Conservation (phyloP, 2,329 filamentous ascomycete species). For the Chaetomium strumarium region DNA sequence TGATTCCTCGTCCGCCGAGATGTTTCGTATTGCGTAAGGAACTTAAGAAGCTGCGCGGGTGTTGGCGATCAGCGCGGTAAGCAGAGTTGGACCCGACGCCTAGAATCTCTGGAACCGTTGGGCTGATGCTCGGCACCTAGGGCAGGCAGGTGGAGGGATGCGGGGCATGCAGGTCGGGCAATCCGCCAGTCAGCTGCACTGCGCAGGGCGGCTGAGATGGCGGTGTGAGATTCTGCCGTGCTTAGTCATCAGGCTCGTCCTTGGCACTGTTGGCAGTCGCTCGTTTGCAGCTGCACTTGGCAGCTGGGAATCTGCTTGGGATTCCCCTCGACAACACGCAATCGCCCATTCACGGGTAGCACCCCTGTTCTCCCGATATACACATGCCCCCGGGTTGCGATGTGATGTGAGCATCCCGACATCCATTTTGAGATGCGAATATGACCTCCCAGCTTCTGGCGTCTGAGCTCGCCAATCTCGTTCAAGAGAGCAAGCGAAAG, state of each 20-base stretch:
- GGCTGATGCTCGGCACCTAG: not conserved
- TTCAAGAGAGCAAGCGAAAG: slow-evolving; percentile 94
- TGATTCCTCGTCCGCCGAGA: slow-evolving; percentile 16
- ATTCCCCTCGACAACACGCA: not conserved
- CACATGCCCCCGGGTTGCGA: not conserved
- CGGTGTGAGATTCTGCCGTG: slow-evolving; percentile 20
- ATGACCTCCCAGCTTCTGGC: slow-evolving; percentile 91
- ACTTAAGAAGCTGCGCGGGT: not conserved
- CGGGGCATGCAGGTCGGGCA: slow-evolving; percentile 4
- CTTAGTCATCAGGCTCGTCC: slow-evolving; percentile 12
- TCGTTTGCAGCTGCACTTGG: not conserved
- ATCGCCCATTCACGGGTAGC: not conserved
- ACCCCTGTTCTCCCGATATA: too few species aligned
- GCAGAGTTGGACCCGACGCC: not conserved
- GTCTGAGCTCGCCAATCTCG: slow-evolving; percentile 81
- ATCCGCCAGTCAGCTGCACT: not conserved
- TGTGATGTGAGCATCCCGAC: not conserved
- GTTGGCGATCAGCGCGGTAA: not conserved
- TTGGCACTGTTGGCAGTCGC: not conserved
- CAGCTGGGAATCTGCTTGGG: not conserved
- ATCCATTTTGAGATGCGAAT: slow-evolving; percentile 31
- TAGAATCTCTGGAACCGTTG: not conserved
- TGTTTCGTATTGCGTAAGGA: not conserved
- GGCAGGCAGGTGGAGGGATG: not conserved
- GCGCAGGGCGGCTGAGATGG: slow-evolving; percentile 5